Base-by-base conservation (phyloP, 2,329 filamentous ascomycete species). In the Aspergillus hiratsukae region DNA sequence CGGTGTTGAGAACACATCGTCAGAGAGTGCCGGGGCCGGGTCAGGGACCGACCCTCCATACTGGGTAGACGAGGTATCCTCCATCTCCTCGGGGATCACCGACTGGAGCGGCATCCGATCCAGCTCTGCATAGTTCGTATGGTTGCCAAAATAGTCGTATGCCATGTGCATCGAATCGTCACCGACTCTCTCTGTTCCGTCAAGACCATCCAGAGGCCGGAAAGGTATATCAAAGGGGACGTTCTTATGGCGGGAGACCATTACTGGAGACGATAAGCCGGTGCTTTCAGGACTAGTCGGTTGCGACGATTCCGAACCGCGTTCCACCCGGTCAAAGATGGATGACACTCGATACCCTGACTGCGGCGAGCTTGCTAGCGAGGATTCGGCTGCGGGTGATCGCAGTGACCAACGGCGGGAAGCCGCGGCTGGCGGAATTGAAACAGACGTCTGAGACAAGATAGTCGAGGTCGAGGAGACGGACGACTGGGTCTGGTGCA, bases 211-310 rank as follows among this genome's bases (percentile, higher is more conserved):
- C n/a, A 67, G 56, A 49, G 64, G 58, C 9, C 80, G 76, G 37
- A 77, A 74, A 1, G 85, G 86, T 41, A 79, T 72, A 56, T 83
- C 82, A 0, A 86, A 86, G 0, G 76, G 72, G 10, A 80, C 78
- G 65, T 86, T 87, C 48, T 77, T 76, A 61, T 85, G 82, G 7
- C 84, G 83, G 2, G 79, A 78, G 1, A 81, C 84, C 45, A 88
- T 88, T 65, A 84, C 77, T 1, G 91, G 89, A 23, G 82, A 79
- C 80, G 69, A 83, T 49, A 75, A 72, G 14, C 87, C 78, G 53
- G 86, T 87, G 1, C 91, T 96, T 17, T 89, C 87, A 0, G 94
- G 93, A 40, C 92, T 97, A 1, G 85, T 87, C 0, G 92, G 90
- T 49, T 87, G 82, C 10, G 90, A 91, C 3, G 83, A 87, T 52